Evolutionary conservation across 2,329 filamentous ascomycete species (phyloP).

Genomic region (Beauveria varroae): DNA sequence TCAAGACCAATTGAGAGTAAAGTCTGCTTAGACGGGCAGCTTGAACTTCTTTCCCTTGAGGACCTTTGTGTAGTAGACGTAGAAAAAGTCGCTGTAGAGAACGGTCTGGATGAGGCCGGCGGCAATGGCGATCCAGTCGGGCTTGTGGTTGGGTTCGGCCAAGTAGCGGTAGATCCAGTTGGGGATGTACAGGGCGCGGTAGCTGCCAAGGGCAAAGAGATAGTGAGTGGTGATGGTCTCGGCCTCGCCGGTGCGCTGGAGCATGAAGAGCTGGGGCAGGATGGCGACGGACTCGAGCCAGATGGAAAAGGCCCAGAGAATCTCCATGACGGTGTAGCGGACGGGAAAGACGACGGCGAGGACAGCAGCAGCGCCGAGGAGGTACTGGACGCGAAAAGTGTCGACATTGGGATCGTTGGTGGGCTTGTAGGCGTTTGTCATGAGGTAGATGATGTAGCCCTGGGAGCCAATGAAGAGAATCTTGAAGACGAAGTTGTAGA

Average conservation of each 20-base stretch:
- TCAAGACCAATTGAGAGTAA: not conserved
- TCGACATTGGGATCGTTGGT: slow-evolving; percentile 96
- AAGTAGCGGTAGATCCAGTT: slow-evolving; percentile 96
- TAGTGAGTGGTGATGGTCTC: slow-evolving; percentile 99
- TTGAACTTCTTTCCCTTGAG: slow-evolving; percentile 85
- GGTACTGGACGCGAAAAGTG: slow-evolving; percentile 94
- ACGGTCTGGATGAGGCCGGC: slow-evolving; percentile 91
- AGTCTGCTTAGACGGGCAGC: slow-evolving; percentile 59
- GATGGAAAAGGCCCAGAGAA: slow-evolving; percentile 95
- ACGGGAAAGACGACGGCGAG: slow-evolving; percentile 80
- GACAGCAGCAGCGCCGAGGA: slow-evolving; percentile 72
- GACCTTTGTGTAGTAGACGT: slow-evolving; percentile 97
- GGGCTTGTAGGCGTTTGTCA: slow-evolving; percentile 95
- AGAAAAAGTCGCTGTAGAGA: slow-evolving; percentile 98
- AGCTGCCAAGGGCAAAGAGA: slow-evolving; percentile 84
- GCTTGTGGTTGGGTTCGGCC: slow-evolving; percentile 60
- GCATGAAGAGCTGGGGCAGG: slow-evolving; percentile 94
- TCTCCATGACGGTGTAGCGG: slow-evolving; percentile 74
- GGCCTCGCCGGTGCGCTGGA: slow-evolving; percentile 93
- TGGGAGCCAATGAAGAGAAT: slow-evolving; percentile 87
- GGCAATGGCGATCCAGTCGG: slow-evolving; percentile 79
- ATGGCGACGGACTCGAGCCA: slow-evolving; percentile 98
- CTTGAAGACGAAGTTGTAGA: slow-evolving; percentile 95
- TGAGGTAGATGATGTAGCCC: slow-evolving; percentile 92
- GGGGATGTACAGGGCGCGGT: slow-evolving; percentile 92